A percentile compares a stretch with the other conserved stretches of the same genome.
phyloP scores from a whole-genome alignment of 2,329 filamentous ascomycete genomes.

The Sporothrix inflata region DNA sequence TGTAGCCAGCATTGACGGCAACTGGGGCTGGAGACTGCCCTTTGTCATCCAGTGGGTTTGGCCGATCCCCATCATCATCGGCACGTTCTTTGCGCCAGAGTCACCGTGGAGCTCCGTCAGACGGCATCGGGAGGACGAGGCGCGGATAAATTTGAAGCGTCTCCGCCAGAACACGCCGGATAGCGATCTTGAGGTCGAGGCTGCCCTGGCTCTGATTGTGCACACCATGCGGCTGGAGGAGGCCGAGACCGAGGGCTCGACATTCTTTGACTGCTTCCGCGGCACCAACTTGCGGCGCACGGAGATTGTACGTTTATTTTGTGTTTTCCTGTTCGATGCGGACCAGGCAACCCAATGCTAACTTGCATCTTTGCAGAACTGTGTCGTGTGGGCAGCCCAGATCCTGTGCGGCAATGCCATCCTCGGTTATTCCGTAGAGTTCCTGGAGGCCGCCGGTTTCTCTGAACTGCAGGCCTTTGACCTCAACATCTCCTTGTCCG shows the following conservation, averaged over 20 bases:
- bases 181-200: conserved; percentile 29
- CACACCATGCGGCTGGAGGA: conserved; percentile 50
- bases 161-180: conserved; percentile 40
- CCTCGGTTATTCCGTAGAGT: conserved; percentile 40
- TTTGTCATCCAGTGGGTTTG: conserved; percentile 42
- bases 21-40: conserved; percentile 48
- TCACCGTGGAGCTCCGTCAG: conserved; percentile 53
- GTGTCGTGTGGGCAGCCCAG: conserved; percentile 41
- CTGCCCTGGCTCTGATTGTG: conserved; percentile 48
- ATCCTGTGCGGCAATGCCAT: conserved; percentile 42
- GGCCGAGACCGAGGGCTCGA: conserved; percentile 36
- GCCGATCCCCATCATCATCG: conserved; percentile 47
- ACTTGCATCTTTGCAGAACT: conserved; percentile 37
- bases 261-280: conserved; percentile 54
- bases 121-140: conserved; percentile 43
- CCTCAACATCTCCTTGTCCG: conserved; percentile 42
- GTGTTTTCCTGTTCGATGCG: too few species aligned
- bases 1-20: conserved; percentile 39
- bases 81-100: conserved; percentile 49
- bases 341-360: too few species aligned
- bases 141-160: conserved; percentile 30
- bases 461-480: conserved; percentile 39
- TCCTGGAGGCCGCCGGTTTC: conserved; percentile 39
- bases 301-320: conserved; percentile 40
- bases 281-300: conserved; percentile 50